Evolutionary conservation across 1,139 yeast genomes (phyloP), one percentile per base, ranked within the genome.

Genomic region (Hyphopichia fennica): DNA sequence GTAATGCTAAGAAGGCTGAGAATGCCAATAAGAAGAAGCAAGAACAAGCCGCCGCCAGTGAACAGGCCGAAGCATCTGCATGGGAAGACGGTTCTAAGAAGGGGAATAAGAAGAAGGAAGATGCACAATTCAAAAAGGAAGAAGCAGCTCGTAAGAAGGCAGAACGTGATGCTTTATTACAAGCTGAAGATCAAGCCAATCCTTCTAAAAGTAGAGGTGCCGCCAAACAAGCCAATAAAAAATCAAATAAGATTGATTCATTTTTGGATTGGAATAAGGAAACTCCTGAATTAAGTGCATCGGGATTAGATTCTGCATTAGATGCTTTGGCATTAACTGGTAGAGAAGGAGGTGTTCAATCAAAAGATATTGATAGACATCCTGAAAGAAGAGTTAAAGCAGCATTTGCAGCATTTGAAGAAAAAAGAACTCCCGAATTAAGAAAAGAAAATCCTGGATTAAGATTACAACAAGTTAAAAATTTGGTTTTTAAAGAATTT

Each of bases 371-470:
- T 43, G 96, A 87, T 50, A 82, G 89, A 62, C 96, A 87, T 54
- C 96, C 96, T 9, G 96, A 87, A 68, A 78, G 95, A 64, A 78
- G 96, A 60, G 87, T 84, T 63, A 88, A 87, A 69, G 90, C 95
- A 15, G 96, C 96, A 0, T 73, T 73, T 48, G 75, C 79, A 11
- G 90, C 87, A 0, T 87, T 65, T 54, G 90, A 87, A 56, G 93
- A 84, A 49, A 69, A 73, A 45, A 77, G 95, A 55, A 61, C 85
- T 40, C 95, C 95, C 8, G 89, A 84, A 56, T 50, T 84, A 45
- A 82, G 84, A 64, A 74, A 80, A 57, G 96, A 88, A 61, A 74
- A 84, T 52, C 91, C 93, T 3, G 96, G 96, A 10, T 74, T 87
- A 55, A 77, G 96, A 54, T 72, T 83, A 53, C 87, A 85, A 58